Evolutionary conservation across 2,329 filamentous ascomycete genomes (phyloP), one percentile per base, ranked within the genome.

Genomic region (Trichoderma citrinoviride): DNA sequence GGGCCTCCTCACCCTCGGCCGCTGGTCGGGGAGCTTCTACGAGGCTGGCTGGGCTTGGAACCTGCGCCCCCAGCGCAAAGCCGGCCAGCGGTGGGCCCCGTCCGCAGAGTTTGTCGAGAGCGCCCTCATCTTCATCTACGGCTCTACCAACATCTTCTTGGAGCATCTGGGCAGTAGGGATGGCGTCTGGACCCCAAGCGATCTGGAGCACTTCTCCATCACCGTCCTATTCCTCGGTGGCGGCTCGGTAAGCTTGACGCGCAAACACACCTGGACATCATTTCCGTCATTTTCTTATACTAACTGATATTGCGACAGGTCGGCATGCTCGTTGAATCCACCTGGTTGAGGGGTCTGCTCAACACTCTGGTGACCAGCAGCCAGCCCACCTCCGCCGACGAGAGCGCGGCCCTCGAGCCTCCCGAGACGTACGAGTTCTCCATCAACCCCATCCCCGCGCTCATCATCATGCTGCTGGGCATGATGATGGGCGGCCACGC

Each of bases 1-100:
- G 68, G 94, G 94, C 8, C 78, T 97, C 21, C 79, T 97, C 66
- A 96, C 92, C 0, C 82, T 98, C 4, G 93, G 92, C 33, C 89
- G 94, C 64, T 97, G 92, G 90, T 87, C 93, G 73, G 94, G 94
- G 27, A 91, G 90, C 75, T 98, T 96, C 75, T 88, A 90, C 65
- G 91, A 97, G 66, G 84, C 94, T 64, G 94, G 94, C 69, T 98
- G 94, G 94, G 92, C 93, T 0, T 97, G 94, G 94, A 98, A 98
- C 72, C 77, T 93, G 66, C 90, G 90, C 66, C 92, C 92, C 3
- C 81, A 76, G 67, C 72, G 71, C 17, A 66, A 69, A 14, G 83
- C 87, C n/a, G 61, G 61, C 19, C 82, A 85, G 68, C 85, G 82
- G 73, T 90, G 89, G 85, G 86, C 86, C 57, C 91, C 90, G 1